phyloP scores from a whole-genome alignment of 257 asterid species.

The Vinca minor region DNA sequence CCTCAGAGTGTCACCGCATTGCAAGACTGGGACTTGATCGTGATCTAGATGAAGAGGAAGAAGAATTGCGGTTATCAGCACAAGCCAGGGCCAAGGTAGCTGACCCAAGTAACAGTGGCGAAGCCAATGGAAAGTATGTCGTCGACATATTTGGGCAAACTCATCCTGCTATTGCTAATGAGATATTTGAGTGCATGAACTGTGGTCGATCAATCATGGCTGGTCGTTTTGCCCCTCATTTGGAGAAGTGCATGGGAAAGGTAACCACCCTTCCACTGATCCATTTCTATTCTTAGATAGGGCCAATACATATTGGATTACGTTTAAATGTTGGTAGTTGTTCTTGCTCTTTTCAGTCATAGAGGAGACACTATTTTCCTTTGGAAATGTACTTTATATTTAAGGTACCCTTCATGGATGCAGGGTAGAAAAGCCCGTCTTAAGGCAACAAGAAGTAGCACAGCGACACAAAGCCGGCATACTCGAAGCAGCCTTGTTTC shows the following conservation, averaged over 20 bases:
- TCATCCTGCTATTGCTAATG: slow-evolving; percentile 83
- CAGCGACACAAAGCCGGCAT: slow-evolving; percentile 66
- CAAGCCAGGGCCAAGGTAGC: slow-evolving; percentile 76
- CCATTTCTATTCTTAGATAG: neutral
- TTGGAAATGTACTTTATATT: neutral
- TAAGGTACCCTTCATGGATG: slow-evolving; percentile 5
- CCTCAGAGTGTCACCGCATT: slow-evolving; percentile 90
- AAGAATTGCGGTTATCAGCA: slow-evolving; percentile 71
- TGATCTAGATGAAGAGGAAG: slow-evolving; percentile 71
- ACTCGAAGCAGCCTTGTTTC: slow-evolving; percentile 51
- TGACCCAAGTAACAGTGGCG: slow-evolving; percentile 66
- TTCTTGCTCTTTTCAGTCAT: neutral
- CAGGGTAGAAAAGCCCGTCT: slow-evolving; percentile 96
- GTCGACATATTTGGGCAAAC: slow-evolving; percentile 92
- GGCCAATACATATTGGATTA: neutral
- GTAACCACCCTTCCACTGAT: slow-evolving; percentile 28
- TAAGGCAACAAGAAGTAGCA: slow-evolving; percentile 77
- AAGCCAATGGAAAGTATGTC: slow-evolving; percentile 67
- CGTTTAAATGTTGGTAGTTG: neutral
- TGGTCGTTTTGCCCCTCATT: slow-evolving; percentile 92
- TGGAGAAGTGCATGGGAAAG: slow-evolving; percentile 99
- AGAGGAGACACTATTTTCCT: neutral
- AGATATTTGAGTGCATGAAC: slow-evolving; percentile 85
- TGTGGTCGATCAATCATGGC: slow-evolving; percentile 72
- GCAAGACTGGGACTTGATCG: slow-evolving; percentile 84